These are phyloP conservation scores for Aureobasidium sp. DNA, from an alignment of 2,329 filamentous ascomycete species.

Conservation along the genomic window DNA sequence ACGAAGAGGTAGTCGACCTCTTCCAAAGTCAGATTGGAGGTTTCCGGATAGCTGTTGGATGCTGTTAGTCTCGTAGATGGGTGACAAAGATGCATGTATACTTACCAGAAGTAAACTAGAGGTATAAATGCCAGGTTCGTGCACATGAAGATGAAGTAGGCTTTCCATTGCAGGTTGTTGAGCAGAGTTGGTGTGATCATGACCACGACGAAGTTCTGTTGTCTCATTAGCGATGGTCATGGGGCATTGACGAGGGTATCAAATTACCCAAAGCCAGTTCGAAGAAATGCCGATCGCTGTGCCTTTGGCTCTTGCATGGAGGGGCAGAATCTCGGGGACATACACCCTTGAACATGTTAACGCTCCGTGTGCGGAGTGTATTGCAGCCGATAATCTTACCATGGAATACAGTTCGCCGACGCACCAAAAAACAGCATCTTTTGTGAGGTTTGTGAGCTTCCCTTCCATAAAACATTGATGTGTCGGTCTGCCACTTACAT, in stretches of 20 bases:
- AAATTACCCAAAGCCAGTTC: constrained; percentile 39
- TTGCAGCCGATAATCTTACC: constrained; percentile 18
- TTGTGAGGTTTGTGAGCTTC: constrained; percentile 18
- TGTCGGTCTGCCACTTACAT: constrained; percentile 16
- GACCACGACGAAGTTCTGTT: constrained; percentile 41
- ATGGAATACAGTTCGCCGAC: constrained; percentile 40
- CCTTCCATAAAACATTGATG: background rate
- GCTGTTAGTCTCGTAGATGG: constrained; percentile 23
- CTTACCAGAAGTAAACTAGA: constrained; percentile 41
- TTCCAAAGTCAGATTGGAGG: constrained; percentile 35
- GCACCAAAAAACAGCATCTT: constrained; percentile 35
- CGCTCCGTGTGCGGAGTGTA: background rate
- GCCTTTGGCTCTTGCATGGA: constrained; percentile 43
- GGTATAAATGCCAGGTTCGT: constrained; percentile 39
- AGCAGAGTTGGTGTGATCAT: constrained; percentile 46
- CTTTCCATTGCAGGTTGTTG: constrained; percentile 39
- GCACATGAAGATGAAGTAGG: constrained; percentile 45
- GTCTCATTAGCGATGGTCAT: background rate
- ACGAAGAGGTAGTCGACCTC: constrained; percentile 37
- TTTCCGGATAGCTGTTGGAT: constrained; percentile 32
- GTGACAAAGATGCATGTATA: constrained; percentile 27
- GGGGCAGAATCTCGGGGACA: constrained; percentile 42
- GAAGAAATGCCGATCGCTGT: constrained; percentile 40
- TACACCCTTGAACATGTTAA: constrained; percentile 26
- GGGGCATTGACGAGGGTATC: too few relatives aligned